Evolutionary conservation across 192 early-diverging fungal genomes (phyloP).

Genomic region (Spinellus fusiger): DNA sequence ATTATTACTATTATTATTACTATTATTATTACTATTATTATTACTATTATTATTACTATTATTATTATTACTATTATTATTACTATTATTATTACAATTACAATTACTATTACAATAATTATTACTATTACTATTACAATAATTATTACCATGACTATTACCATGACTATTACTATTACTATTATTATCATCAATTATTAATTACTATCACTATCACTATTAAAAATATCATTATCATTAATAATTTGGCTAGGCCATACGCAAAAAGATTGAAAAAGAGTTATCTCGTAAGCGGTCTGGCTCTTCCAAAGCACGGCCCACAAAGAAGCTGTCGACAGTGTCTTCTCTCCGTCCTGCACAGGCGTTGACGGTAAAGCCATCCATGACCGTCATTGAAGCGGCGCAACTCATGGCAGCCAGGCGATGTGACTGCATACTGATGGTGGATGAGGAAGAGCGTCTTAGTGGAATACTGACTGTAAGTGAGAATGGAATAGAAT

Average conservation of each 20-base stretch:
- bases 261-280: conserved; percentile 70
- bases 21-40: no score
- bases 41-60: no score
- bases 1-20: no score
- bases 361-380: conserved; percentile 79
- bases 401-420: conserved; percentile 97
- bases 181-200: no score
- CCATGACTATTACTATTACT: no score
- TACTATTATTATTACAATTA: no score
- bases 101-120: no score
- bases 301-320: conserved; percentile 16
- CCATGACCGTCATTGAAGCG: conserved; percentile 69
- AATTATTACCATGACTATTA: no score
- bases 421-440: conserved; percentile 88
- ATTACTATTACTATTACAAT: no score
- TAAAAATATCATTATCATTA: no score
- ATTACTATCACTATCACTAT: no score
- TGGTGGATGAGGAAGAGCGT: conserved; percentile 89
- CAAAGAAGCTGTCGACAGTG: conserved; percentile 65
- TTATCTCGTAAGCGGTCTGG: conserved; percentile 47
- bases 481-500: background rate
- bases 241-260: conserved; percentile 38
- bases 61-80: no score
- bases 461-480: conserved; percentile 89
- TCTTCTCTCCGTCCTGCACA: conserved; percentile 78